Evolutionary conservation across 352 stramenopile species (phyloP).

Genomic region (Saprolegnia diclina): DNA sequence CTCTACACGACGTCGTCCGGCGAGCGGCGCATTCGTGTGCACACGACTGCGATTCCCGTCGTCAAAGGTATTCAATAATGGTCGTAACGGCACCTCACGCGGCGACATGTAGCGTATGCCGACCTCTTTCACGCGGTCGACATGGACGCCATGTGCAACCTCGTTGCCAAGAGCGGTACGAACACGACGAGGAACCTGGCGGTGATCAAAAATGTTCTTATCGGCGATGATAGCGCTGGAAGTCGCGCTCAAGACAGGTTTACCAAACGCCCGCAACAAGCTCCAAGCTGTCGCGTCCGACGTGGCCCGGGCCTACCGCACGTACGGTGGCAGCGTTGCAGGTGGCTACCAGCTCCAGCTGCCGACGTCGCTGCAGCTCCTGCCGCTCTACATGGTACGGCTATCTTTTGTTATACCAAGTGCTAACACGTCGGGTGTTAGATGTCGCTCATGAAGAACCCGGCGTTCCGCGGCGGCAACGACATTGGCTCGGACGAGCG

Average conservation of each 20-base stretch:
- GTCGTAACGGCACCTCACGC: conserved; percentile 22
- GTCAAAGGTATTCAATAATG: conserved; percentile 52
- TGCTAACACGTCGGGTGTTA: conserved; percentile 35
- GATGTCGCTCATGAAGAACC: conserved; percentile 98
- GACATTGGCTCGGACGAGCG: conserved; percentile 96
- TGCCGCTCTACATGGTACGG: conserved; percentile 92
- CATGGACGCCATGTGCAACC: conserved; percentile 89
- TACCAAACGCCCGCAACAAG: conserved; percentile 90
- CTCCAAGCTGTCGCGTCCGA: conserved; percentile 91
- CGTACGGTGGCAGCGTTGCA: conserved; percentile 55
- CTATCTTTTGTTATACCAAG: too few species aligned
- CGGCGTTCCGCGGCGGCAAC: conserved; percentile 93
- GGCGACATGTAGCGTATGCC: conserved; percentile 49
- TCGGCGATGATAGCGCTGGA: conserved; percentile 65
- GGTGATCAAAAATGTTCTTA: background rate
- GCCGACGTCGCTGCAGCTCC: conserved; percentile 89
- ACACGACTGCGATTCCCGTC: conserved; percentile 95
- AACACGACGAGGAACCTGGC: background rate
- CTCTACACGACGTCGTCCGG: conserved; percentile 97
- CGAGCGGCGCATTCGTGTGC: conserved; percentile 96
- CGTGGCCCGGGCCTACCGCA: conserved; percentile 89
- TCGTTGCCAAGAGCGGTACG: conserved; percentile 84
- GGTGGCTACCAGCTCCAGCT: conserved; percentile 72
- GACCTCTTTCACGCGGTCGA: conserved; percentile 92
- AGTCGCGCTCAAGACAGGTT: conserved; percentile 88